Evolutionary conservation across 2,329 filamentous ascomycete species (phyloP).

Genomic region (Xylariaceae sp.): DNA sequence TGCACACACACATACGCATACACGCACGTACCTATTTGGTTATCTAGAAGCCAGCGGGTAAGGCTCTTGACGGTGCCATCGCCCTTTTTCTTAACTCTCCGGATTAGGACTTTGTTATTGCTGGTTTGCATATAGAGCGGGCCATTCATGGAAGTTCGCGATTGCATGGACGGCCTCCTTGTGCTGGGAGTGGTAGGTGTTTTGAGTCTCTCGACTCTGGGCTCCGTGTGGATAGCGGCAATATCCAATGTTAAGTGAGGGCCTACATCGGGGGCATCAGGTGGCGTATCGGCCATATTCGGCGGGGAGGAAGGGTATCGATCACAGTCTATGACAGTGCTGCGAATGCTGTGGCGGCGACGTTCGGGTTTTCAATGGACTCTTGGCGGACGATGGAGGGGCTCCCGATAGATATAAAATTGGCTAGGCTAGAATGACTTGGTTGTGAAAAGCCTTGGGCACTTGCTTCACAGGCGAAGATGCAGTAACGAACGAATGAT

Average conservation of each 20-base stretch:
- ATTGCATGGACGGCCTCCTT: constrained; percentile 40
- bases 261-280: constrained; percentile 25
- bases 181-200: constrained; percentile 30
- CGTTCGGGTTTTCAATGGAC: constrained; percentile 6
- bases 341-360: background rate
- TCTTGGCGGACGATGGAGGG: background rate
- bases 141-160: constrained; percentile 55
- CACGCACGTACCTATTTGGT: constrained; percentile 73
- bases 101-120: constrained; percentile 59
- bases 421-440: background rate
- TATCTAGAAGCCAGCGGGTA: constrained; percentile 74
- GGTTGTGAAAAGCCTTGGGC: background rate
- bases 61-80: constrained; percentile 66
- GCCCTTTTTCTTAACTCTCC: constrained; percentile 65
- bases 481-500: background rate
- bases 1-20: background rate
- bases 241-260: constrained; percentile 25
- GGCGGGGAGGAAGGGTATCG: background rate
- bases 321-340: background rate
- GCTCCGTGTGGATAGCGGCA: constrained; percentile 18
- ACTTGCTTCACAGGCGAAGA: background rate
- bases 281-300: constrained; percentile 25
- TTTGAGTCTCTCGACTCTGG: constrained; percentile 37
- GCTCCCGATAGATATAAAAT: background rate
- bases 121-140: constrained; percentile 64